Conservation (phyloP, 1,284 basidiomycete species). For the Tausonia pullulans region DNA sequence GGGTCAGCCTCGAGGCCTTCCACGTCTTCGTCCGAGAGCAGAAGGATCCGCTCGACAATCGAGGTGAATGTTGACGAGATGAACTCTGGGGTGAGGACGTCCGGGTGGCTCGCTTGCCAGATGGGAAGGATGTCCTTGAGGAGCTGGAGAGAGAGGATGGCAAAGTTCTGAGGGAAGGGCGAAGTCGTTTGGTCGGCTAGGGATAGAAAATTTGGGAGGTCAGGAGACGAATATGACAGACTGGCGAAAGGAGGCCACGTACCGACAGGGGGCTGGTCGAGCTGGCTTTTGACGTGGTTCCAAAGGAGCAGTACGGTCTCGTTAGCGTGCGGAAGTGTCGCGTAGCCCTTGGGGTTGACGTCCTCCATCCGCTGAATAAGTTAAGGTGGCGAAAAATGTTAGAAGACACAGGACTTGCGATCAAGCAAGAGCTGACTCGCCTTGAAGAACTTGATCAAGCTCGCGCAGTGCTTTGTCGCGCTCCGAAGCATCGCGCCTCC, state of each 20-base stretch:
- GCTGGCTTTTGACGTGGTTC: constrained; percentile 14
- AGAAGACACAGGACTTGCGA: too few relatives aligned
- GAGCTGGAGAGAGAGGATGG: constrained; percentile 74
- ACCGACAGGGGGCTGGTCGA: constrained; percentile 4
- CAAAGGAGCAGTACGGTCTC: constrained; percentile 6
- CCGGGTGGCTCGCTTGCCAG: constrained; percentile 29
- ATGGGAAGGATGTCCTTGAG: constrained; percentile 57
- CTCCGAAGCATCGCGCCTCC: background rate
- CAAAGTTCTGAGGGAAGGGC: constrained; percentile 43
- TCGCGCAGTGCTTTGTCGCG: constrained; percentile 1
- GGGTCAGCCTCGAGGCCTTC: constrained; percentile 70
- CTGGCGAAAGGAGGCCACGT: too few relatives aligned
- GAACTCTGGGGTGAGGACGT: constrained; percentile 54
- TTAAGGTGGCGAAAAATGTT: too few relatives aligned
- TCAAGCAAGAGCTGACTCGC: too few relatives aligned
- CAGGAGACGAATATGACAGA: too few relatives aligned
- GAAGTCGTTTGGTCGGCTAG: constrained; percentile 19
- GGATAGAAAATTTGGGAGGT: too few relatives aligned
- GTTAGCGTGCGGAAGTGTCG: constrained; percentile 23
- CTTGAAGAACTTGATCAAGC: constrained; percentile 4
- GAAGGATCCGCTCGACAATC: constrained; percentile 69
- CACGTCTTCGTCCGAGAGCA: constrained; percentile 63
- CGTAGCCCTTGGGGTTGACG: constrained; percentile 33
- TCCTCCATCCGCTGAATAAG: constrained; percentile 9
- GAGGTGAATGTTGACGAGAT: constrained; percentile 66